Conservation (phyloP, 2,329 filamentous ascomycete genomes). For the Orbilia blumenaviensis region DNA sequence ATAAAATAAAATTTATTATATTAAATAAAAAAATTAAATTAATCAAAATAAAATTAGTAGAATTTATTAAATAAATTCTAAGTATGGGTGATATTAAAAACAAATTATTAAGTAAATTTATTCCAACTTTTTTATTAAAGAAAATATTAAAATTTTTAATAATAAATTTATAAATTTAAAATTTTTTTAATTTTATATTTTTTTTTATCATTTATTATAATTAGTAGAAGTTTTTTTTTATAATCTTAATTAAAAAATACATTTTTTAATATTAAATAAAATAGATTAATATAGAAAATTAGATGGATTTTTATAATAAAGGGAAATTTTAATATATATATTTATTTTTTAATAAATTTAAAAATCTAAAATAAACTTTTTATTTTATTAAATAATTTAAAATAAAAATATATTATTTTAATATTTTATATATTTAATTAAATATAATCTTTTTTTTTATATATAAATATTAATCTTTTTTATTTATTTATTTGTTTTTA, state of each 20-base stretch:
- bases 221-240: not conserved
- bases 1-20: not conserved
- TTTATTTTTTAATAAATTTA: not conserved
- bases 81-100: no score
- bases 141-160: not conserved
- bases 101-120: slow-evolving; percentile 1
- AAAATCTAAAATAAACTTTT: not conserved
- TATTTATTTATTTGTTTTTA: not conserved
- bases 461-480: not conserved
- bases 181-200: not conserved
- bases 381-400: not conserved
- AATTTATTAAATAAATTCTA: not conserved
- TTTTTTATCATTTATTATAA: not conserved
- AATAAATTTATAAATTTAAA: not conserved
- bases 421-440: not conserved
- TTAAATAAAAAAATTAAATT: not conserved
- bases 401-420: not conserved
- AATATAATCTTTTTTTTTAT: not conserved
- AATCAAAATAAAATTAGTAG: no score
- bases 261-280: not conserved
- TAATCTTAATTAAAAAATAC: not conserved
- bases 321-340: not conserved
- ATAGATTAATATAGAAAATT: not conserved
- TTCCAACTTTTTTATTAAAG: not conserved
- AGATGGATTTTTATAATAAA: not conserved